phyloP scores from a whole-genome alignment of 192 early-diverging fungal species.

The Coemansia sp. region DNA sequence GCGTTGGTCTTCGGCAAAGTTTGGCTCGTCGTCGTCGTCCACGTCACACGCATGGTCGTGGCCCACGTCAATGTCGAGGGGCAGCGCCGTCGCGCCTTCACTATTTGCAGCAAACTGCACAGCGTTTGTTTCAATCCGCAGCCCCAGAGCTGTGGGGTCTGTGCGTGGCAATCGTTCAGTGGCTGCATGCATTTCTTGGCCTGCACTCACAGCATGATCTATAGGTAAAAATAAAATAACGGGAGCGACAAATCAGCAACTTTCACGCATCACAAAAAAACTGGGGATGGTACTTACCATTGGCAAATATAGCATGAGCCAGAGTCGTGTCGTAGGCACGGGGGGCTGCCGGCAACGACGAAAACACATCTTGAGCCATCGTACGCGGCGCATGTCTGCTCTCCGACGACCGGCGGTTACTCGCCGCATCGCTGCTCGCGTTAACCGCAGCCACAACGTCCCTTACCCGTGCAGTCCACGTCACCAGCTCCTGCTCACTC shows the following conservation, averaged over 20 bases:
- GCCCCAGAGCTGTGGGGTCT: constrained; percentile 4
- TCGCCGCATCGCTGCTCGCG: constrained; percentile 14
- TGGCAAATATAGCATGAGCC: constrained; percentile 26
- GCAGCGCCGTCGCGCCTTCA: constrained; percentile 17
- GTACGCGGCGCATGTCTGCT: constrained; percentile 13
- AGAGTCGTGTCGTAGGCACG: constrained; percentile 16
- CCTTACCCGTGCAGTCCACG: constrained; percentile 32
- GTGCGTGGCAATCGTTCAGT: neutral
- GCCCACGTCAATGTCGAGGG: constrained; percentile 29
- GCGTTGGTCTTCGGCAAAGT: constrained; percentile 46
- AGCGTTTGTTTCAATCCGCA: constrained; percentile 20
- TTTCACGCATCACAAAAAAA: neutral
- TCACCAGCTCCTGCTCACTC: constrained; percentile 43
- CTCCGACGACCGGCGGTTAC: constrained; percentile 24
- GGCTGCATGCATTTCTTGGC: neutral
- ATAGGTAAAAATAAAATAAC: neutral
- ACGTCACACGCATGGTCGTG: constrained; percentile 29
- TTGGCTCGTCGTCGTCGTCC: constrained; percentile 48
- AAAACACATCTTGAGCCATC: constrained; percentile 15
- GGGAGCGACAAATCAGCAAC: neutral
- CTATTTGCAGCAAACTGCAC: constrained; percentile 2
- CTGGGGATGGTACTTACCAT: constrained; percentile 13
- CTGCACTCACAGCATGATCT: neutral
- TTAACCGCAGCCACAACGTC: constrained; percentile 20
- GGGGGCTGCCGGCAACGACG: constrained; percentile 26